phyloP scores from a whole-genome alignment of 2,329 filamentous ascomycete genomes.

The Epichloe brachyelytri region DNA sequence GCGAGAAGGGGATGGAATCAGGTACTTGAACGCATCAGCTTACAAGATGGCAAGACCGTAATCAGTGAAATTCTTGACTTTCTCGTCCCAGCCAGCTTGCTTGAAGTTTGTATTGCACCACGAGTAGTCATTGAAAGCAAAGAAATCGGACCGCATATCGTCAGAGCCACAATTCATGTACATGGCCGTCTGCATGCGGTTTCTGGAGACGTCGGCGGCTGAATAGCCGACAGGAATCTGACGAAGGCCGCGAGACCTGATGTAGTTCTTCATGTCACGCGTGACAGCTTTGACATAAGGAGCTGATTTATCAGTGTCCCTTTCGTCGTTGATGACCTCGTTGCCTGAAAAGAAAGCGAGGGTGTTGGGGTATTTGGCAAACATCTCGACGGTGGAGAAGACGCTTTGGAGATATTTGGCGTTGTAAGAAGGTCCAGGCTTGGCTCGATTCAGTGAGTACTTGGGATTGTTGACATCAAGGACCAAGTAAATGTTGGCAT shows the following conservation, averaged over 20 bases:
- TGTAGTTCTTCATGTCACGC: constrained; percentile 62
- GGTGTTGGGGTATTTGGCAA: constrained; percentile 73
- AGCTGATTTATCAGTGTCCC: constrained; percentile 49
- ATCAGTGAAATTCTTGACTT: constrained; percentile 75
- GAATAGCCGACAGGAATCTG: constrained; percentile 63
- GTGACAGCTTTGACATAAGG: constrained; percentile 70
- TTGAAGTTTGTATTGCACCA: constrained; percentile 66
- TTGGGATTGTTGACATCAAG: constrained; percentile 82
- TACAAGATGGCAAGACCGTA: constrained; percentile 80
- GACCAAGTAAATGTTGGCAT: constrained; percentile 84
- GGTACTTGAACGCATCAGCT: constrained; percentile 9
- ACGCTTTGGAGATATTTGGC: constrained; percentile 69
- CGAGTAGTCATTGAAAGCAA: constrained; percentile 82
- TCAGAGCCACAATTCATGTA: constrained; percentile 93
- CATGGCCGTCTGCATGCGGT: constrained; percentile 72
- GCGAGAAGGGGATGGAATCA: background rate
- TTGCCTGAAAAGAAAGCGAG: constrained; percentile 77
- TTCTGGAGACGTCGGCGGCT: constrained; percentile 68
- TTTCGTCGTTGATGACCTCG: constrained; percentile 61
- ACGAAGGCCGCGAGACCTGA: constrained; percentile 48
- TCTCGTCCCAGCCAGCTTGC: constrained; percentile 69
- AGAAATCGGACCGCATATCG: constrained; percentile 76
- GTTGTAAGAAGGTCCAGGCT: constrained; percentile 77
- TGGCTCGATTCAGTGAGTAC: constrained; percentile 73
- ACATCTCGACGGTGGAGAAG: constrained; percentile 79